Percentiles rank a stretch among this genome's conserved stretches.
Evolutionary conservation across 2,329 filamentous ascomycete species (phyloP).

Genomic region (Ophioceras dolichostomum): DNA sequence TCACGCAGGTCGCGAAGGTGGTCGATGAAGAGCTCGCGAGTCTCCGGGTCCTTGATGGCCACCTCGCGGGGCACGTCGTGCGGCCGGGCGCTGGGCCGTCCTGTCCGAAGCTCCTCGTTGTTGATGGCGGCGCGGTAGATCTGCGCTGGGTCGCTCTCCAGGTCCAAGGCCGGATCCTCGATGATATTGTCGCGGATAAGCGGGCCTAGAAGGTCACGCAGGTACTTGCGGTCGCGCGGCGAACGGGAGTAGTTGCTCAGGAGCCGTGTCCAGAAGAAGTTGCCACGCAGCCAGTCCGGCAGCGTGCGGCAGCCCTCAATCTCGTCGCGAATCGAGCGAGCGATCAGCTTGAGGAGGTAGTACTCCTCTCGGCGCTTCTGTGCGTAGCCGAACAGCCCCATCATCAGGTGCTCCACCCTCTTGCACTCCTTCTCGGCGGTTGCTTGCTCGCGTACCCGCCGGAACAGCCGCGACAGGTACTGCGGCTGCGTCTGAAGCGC

Average conservation of each 20-base stretch:
- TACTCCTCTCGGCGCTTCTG: slow-evolving; percentile 97
- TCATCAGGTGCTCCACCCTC: slow-evolving; percentile 82
- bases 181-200: slow-evolving; percentile 86
- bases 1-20: slow-evolving; percentile 89
- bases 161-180: slow-evolving; percentile 77
- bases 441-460: slow-evolving; percentile 68
- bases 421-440: slow-evolving; percentile 87
- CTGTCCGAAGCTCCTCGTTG: slow-evolving; percentile 91
- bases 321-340: slow-evolving; percentile 74
- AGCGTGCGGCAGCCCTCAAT: slow-evolving; percentile 60
- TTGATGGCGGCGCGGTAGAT: slow-evolving; percentile 94
- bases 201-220: slow-evolving; percentile 74
- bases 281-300: slow-evolving; percentile 79
- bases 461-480: slow-evolving; percentile 83
- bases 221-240: slow-evolving; percentile 82
- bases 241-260: slow-evolving; percentile 81
- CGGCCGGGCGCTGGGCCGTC: slow-evolving; percentile 66
- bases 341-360: slow-evolving; percentile 81
- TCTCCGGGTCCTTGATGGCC: slow-evolving; percentile 93
- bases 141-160: slow-evolving; percentile 95
- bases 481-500: slow-evolving; percentile 92
- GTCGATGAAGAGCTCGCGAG: slow-evolving; percentile 82
- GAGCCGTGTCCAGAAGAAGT: slow-evolving; percentile 87
- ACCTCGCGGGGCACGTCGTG: slow-evolving; percentile 81
- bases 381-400: slow-evolving; percentile 93